These are phyloP conservation scores for Gryganskiella cystojenkinii DNA, from an alignment of 192 early-diverging fungal genomes.

Conservation along the genomic window DNA sequence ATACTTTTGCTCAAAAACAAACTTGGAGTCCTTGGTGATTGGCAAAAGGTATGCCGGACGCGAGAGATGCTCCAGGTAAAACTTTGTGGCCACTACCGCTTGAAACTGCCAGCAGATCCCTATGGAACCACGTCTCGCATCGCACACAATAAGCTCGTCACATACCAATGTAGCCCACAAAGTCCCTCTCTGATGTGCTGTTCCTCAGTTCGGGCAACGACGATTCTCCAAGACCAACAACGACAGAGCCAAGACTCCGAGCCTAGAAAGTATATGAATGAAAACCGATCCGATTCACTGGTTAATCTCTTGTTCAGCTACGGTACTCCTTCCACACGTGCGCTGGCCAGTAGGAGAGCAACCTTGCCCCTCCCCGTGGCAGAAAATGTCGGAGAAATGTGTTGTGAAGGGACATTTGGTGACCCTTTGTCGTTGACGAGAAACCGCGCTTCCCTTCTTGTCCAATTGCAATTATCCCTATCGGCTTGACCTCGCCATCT, in stretches of 20 bases:
- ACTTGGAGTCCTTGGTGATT: background rate
- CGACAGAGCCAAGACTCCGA: slow-evolving; percentile 2
- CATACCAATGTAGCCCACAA: slow-evolving; percentile 3
- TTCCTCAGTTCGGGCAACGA: background rate
- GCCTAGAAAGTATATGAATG: too few species aligned
- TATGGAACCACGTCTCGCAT: background rate
- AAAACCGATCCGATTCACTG: too few species aligned
- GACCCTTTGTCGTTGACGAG: background rate
- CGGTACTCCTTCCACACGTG: background rate
- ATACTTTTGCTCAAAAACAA: slow-evolving; percentile 5
- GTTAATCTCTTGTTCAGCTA: background rate
- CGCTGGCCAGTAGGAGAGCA: background rate
- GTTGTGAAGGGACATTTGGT: background rate
- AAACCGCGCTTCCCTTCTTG: background rate
- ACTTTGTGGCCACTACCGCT: background rate
- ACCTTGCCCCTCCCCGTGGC: background rate
- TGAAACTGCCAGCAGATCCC: slow-evolving; percentile 1
- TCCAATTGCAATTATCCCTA: background rate
- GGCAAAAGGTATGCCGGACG: background rate
- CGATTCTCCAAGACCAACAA: background rate
- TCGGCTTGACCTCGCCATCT: background rate
- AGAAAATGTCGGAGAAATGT: background rate
- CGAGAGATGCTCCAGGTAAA: background rate
- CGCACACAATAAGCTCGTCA: background rate
- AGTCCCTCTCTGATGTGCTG: background rate